Conservation (phyloP, 768 basidiomycete species). For the Chlorophyllum brunneum region DNA sequence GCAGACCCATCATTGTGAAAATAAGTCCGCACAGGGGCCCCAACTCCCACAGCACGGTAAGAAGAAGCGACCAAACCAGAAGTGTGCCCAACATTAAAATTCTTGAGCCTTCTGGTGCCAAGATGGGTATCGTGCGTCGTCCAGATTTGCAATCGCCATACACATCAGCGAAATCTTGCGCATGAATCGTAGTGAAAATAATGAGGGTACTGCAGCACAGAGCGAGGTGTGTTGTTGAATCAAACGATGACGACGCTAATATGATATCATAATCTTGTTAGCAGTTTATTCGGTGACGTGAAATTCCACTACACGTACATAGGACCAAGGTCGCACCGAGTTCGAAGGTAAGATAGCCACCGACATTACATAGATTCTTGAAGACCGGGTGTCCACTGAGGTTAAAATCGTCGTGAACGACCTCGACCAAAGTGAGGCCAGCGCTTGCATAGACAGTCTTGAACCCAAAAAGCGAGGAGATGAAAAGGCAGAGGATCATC, state of each 20-base stretch:
- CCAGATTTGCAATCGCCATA: conserved; percentile 38
- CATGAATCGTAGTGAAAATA: conserved; percentile 43
- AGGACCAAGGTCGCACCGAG: conserved; percentile 27
- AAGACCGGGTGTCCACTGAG: conserved; percentile 22
- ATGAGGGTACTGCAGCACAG: conserved; percentile 20
- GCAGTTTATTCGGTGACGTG: neutral
- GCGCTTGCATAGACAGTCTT: conserved; percentile 17
- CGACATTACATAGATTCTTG: conserved; percentile 27
- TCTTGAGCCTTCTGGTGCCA: conserved; percentile 34
- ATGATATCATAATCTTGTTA: neutral
- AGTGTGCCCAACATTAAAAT: conserved; percentile 16
- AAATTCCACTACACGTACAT: neutral
- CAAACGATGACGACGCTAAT: neutral
- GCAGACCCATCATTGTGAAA: conserved; percentile 10
- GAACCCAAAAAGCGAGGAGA: conserved; percentile 19
- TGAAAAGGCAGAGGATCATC: conserved; percentile 21
- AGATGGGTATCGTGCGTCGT: conserved; percentile 40
- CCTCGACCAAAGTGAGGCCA: conserved; percentile 18
- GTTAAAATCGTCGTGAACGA: conserved; percentile 27
- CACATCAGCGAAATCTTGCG: conserved; percentile 42
- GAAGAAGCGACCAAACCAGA: conserved; percentile 15
- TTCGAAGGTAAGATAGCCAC: conserved; percentile 30
- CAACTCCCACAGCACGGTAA: conserved; percentile 14
- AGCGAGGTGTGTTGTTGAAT: conserved; percentile 13
- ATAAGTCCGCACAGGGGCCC: conserved; percentile 1